These are phyloP conservation scores for Fusarium buxicola DNA, from an alignment of 2,329 filamentous ascomycete genomes.

Conservation along the genomic window DNA sequence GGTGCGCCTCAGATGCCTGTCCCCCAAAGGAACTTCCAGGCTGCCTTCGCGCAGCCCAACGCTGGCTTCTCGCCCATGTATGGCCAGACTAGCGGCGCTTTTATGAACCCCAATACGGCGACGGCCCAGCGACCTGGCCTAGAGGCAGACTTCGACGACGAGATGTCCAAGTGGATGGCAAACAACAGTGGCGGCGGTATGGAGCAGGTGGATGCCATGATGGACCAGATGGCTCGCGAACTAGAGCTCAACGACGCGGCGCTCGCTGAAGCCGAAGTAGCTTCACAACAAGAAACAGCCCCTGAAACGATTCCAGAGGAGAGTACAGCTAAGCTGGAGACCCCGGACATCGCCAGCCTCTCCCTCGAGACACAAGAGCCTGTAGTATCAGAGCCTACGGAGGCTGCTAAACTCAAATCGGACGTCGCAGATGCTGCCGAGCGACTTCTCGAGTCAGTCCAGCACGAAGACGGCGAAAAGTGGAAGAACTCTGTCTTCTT, in stretches of 20 bases:
- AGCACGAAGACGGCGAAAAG: conserved; percentile 59
- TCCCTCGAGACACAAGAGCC: conserved; percentile 40
- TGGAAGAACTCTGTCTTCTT: conserved; percentile 61
- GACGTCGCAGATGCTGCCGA: conserved; percentile 58
- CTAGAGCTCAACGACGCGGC: conserved; percentile 52
- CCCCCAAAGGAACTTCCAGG: conserved; percentile 46
- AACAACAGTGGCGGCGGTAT: conserved; percentile 50
- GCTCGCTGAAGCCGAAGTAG: conserved; percentile 40
- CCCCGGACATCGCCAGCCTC: conserved; percentile 50
- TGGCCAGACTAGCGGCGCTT: conserved; percentile 42
- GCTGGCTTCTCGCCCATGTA: conserved; percentile 47
- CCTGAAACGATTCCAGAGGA: conserved; percentile 16
- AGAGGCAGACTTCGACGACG: conserved; percentile 54
- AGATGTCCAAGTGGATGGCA: conserved; percentile 57
- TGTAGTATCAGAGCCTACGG: conserved; percentile 26
- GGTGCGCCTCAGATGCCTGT: conserved; percentile 37
- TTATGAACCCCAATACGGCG: conserved; percentile 41
- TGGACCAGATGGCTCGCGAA: conserved; percentile 58
- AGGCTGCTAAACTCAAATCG: conserved; percentile 46
- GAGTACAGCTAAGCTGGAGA: conserved; percentile 40
- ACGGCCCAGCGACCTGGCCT: conserved; percentile 37
- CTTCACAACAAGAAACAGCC: conserved; percentile 11
- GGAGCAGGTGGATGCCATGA: conserved; percentile 56
- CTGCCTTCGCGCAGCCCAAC: conserved; percentile 47
- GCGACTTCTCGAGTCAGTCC: conserved; percentile 56